Percentiles rank a stretch among this genome's conserved stretches.
These are phyloP conservation scores for Pseudovirgaria hyperparasitica DNA, from an alignment of 2,329 filamentous ascomycete genomes.

Conservation along the genomic window DNA sequence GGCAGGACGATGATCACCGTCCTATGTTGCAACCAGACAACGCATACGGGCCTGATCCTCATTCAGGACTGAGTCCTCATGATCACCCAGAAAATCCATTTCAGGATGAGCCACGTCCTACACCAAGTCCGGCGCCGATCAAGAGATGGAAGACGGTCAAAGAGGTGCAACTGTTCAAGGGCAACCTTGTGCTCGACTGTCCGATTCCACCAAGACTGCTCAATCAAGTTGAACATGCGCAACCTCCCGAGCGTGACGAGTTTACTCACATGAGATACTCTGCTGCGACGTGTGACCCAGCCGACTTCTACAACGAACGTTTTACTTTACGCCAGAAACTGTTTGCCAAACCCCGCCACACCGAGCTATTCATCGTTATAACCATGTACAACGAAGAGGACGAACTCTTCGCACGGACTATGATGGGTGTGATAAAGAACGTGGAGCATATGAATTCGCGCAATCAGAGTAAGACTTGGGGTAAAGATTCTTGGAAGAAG, in stretches of 20 bases:
- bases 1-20: conserved; percentile 56
- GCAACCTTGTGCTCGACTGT: conserved; percentile 93
- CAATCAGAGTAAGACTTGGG: conserved; percentile 92
- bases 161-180: conserved; percentile 92
- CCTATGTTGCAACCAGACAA: conserved; percentile 62
- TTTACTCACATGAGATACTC: conserved; percentile 87
- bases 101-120: conserved; percentile 30
- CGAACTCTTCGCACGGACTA: conserved; percentile 83
- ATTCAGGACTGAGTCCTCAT: conserved; percentile 27
- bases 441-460: conserved; percentile 96
- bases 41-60: conserved; percentile 49
- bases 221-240: conserved; percentile 74
- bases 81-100: conserved; percentile 21
- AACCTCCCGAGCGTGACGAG: conserved; percentile 68
- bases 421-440: conserved; percentile 97
- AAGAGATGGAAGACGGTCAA: conserved; percentile 97
- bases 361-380: conserved; percentile 89
- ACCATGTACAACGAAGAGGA: conserved; percentile 99
- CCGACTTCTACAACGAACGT: conserved; percentile 74
- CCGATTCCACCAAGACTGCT: conserved; percentile 82
- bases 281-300: conserved; percentile 86
- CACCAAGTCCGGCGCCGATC: conserved; percentile 48
- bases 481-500: conserved; percentile 98
- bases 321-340: conserved; percentile 86
- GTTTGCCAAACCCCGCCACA: conserved; percentile 84